Conservation (phyloP, 2,329 filamentous ascomycete species). For the Orbilia javanica region DNA sequence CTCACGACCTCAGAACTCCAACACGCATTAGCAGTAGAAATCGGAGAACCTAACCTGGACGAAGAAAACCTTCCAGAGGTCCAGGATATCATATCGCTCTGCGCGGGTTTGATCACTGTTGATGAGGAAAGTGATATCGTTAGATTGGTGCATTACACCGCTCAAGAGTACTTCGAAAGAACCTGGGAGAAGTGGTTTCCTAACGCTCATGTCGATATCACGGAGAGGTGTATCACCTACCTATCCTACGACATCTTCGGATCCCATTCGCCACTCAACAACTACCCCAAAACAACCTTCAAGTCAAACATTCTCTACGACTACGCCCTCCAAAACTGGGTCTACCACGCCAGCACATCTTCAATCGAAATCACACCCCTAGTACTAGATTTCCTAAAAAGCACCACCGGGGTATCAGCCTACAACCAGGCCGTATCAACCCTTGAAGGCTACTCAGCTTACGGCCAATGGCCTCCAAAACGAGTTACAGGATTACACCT, state of each 20-base stretch:
- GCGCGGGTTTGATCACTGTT: constrained; percentile 62
- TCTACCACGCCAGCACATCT: background rate
- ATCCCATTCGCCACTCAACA: background rate
- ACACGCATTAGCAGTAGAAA: constrained; percentile 14
- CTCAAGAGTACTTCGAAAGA: constrained; percentile 62
- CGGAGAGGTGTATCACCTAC: background rate
- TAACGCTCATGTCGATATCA: constrained; percentile 6
- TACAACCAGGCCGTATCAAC: background rate
- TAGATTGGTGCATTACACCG: constrained; percentile 63
- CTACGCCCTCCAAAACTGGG: background rate
- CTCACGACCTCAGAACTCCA: constrained; percentile 8
- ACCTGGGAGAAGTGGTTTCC: constrained; percentile 1
- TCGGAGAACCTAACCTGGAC: background rate
- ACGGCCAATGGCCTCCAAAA: background rate
- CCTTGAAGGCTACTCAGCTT: background rate
- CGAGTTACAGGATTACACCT: background rate
- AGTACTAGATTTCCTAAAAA: background rate
- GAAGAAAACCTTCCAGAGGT: constrained; percentile 12
- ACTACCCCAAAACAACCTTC: background rate
- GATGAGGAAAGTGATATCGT: constrained; percentile 61
- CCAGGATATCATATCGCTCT: constrained; percentile 52
- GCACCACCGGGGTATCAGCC: background rate
- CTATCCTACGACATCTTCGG: background rate
- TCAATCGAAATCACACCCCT: background rate
- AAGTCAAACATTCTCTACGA: background rate